These are phyloP conservation scores for Piloderma croceum DNA, from an alignment of 768 basidiomycete genomes.

Conservation along the genomic window DNA sequence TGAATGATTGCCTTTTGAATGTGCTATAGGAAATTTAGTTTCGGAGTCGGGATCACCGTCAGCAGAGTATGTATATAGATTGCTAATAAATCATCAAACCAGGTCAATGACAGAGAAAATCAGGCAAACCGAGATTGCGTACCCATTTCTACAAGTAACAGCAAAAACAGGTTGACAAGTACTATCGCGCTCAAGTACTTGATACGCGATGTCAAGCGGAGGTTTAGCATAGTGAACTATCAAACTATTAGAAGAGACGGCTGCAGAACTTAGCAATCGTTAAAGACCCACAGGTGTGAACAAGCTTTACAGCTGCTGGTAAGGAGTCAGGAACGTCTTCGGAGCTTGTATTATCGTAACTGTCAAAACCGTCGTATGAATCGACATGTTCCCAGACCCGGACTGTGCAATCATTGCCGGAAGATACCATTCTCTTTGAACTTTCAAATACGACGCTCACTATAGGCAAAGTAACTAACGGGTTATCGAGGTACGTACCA, in stretches of 20 bases:
- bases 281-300: background rate
- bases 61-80: constrained; percentile 10
- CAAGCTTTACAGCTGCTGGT: background rate
- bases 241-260: background rate
- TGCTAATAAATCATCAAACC: constrained; percentile 7
- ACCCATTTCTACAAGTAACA: constrained; percentile 26
- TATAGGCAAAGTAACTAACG: constrained; percentile 8
- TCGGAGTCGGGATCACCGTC: constrained; percentile 9
- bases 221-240: background rate
- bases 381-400: constrained; percentile 36
- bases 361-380: constrained; percentile 13
- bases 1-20: constrained; percentile 18
- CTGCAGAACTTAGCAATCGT: background rate
- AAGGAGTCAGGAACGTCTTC: too few species aligned
- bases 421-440: constrained; percentile 37
- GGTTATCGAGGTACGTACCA: constrained; percentile 39
- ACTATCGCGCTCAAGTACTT: background rate
- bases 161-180: background rate
- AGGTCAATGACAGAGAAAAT: constrained; percentile 17
- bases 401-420: constrained; percentile 41
- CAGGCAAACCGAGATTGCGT: constrained; percentile 12
- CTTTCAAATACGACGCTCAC: constrained; percentile 21
- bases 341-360: background rate
- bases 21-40: constrained; percentile 13
- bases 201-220: background rate